A percentile compares a stretch with the other conserved stretches of the same genome.
Conservation (phyloP, 73 alveolate species). For the Blepharisma japonicum region DNA sequence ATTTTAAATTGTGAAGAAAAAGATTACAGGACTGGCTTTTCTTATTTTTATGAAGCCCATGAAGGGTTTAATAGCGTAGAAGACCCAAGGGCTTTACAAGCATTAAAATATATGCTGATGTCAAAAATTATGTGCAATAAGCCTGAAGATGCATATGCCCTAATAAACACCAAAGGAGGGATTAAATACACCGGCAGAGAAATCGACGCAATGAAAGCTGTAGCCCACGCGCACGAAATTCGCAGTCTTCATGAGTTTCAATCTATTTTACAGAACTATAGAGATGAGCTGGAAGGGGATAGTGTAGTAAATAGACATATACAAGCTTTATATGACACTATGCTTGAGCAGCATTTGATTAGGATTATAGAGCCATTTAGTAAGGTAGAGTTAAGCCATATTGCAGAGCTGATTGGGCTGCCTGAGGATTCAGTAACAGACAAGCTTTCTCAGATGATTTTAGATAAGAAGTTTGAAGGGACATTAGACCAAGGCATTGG, state of each 20-base stretch:
- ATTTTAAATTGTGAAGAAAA: slow-evolving; percentile 78
- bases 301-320: slow-evolving; percentile 60
- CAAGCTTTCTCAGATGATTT: slow-evolving; percentile 67
- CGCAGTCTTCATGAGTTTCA: slow-evolving; percentile 58
- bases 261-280: slow-evolving; percentile 57
- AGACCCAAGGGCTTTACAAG: slow-evolving; percentile 44
- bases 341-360: slow-evolving; percentile 72
- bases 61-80: slow-evolving; percentile 65
- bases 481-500: slow-evolving; percentile 86
- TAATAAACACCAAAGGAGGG: slow-evolving; percentile 43
- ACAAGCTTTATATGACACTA: slow-evolving; percentile 54
- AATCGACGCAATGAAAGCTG: slow-evolving; percentile 76
- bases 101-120: slow-evolving; percentile 75
- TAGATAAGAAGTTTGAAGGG: slow-evolving; percentile 80
- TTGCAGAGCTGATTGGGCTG: slow-evolving; percentile 71
- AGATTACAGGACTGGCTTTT: slow-evolving; percentile 78
- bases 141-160: slow-evolving; percentile 70
- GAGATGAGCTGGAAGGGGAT: slow-evolving; percentile 55
- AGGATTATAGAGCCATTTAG: slow-evolving; percentile 82
- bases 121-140: slow-evolving; percentile 72
- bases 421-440: slow-evolving; percentile 47
- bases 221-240: slow-evolving; percentile 68
- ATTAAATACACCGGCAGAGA: slow-evolving; percentile 65
- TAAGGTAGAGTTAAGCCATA: slow-evolving; percentile 75
- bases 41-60: slow-evolving; percentile 81